Percentiles rank a stretch among this genome's conserved stretches.
phyloP scores from a whole-genome alignment of 192 early-diverging fungal species.

The Phlyctochytrium arcticum region DNA sequence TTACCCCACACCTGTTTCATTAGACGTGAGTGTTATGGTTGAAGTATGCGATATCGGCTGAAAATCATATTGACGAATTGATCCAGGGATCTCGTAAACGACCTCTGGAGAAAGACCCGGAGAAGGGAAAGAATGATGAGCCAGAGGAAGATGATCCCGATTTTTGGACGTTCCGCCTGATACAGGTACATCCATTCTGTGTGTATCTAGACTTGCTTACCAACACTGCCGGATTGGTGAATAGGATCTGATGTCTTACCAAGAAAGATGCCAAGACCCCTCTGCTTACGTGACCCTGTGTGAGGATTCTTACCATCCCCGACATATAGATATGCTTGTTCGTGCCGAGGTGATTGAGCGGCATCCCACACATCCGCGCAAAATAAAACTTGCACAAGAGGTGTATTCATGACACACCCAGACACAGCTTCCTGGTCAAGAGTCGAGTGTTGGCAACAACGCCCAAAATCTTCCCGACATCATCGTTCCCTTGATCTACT shows the following conservation, averaged over 20 bases:
- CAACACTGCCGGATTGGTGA: too few relatives aligned
- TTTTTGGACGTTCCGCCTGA: background rate
- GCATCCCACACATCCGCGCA: background rate
- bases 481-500: too few relatives aligned
- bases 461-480: too few relatives aligned
- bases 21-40: background rate
- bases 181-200: too few relatives aligned
- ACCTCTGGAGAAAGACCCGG: background rate
- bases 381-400: background rate
- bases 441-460: too few relatives aligned
- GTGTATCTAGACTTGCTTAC: too few relatives aligned
- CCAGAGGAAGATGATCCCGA: background rate
- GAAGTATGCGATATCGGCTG: background rate
- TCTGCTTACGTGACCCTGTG: background rate
- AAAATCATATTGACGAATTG: background rate
- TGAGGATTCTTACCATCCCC: background rate
- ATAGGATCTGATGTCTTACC: too few relatives aligned
- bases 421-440: too few relatives aligned
- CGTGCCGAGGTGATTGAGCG: background rate
- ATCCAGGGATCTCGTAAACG: background rate
- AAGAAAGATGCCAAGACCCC: too few relatives aligned
- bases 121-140: too few relatives aligned
- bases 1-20: background rate
- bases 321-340: background rate
- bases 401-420: too few relatives aligned